Conservation (phyloP, 1,284 basidiomycete species). For the Cutaneotrichosporon sp. region DNA sequence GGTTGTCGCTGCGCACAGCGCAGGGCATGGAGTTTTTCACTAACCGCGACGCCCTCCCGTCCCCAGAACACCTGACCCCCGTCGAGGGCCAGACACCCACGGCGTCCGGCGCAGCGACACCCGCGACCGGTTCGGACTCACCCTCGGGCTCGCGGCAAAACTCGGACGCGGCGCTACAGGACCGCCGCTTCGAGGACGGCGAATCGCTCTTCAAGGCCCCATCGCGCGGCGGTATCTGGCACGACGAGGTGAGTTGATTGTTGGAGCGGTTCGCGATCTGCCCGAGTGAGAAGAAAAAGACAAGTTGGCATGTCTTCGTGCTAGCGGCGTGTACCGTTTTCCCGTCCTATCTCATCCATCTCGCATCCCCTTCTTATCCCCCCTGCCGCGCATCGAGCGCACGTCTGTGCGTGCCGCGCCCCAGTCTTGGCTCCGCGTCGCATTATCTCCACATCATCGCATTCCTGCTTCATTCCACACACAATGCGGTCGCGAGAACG, state of each 20-base stretch:
- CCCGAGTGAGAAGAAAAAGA: no score
- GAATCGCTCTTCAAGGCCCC: constrained; percentile 29
- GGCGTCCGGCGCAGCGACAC: constrained; percentile 13
- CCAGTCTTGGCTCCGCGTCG: no score
- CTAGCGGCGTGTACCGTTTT: no score
- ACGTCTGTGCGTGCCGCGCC: no score
- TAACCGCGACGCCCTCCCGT: constrained; percentile 42
- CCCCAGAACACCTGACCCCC: constrained; percentile 42
- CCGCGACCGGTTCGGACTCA: constrained; percentile 17
- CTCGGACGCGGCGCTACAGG: constrained; percentile 18
- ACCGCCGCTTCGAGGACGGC: constrained; percentile 13
- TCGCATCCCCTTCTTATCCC: not conserved
- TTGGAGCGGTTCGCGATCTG: not conserved
- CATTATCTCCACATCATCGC: no score
- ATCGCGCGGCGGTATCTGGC: constrained; percentile 40
- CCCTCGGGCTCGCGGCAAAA: constrained; percentile 17
- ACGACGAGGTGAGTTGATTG: constrained; percentile 43
- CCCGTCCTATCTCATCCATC: not conserved
- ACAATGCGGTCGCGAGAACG: no score
- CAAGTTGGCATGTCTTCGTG: no score
- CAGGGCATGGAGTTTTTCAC: constrained; percentile 41
- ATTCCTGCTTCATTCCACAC: not conserved
- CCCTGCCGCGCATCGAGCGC: no score
- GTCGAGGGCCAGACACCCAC: constrained; percentile 30
- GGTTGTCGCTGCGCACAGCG: constrained; percentile 40